Conservation (phyloP, 73 alveolate genomes). For the Tetrahymena thermophila region DNA sequence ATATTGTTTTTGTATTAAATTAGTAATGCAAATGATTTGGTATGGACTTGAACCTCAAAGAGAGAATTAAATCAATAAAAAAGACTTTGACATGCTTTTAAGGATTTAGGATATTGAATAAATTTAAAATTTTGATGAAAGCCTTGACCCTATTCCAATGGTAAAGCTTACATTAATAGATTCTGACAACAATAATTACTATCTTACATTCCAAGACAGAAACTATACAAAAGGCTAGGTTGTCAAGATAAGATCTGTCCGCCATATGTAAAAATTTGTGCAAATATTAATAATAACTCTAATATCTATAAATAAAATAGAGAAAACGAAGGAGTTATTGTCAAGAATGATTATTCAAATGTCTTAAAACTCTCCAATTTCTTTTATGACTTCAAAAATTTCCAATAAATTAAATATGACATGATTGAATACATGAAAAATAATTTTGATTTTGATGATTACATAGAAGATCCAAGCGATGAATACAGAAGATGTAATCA, state of each 20-base stretch:
- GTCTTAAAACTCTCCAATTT: background rate
- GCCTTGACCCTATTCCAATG: background rate
- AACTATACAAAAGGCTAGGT: background rate
- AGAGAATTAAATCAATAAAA: background rate
- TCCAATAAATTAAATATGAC: background rate
- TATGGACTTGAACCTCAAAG: background rate
- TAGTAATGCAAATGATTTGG: background rate
- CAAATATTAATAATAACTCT: background rate
- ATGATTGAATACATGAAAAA: background rate
- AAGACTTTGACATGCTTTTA: background rate
- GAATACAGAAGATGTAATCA: background rate
- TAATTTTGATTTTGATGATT: background rate
- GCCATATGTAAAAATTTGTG: background rate
- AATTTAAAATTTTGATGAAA: background rate
- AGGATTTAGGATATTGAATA: background rate
- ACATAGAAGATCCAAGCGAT: background rate
- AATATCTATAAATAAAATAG: background rate
- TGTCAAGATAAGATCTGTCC: background rate
- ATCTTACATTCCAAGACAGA: background rate
- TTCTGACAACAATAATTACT: background rate
- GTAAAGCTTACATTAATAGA: background rate
- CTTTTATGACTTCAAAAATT: background rate
- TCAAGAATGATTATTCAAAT: background rate
- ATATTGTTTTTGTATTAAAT: background rate
- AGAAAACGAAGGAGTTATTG: background rate